Conservation (phyloP, 2,329 filamentous ascomycete genomes). For the Aspergillus japonicus region DNA sequence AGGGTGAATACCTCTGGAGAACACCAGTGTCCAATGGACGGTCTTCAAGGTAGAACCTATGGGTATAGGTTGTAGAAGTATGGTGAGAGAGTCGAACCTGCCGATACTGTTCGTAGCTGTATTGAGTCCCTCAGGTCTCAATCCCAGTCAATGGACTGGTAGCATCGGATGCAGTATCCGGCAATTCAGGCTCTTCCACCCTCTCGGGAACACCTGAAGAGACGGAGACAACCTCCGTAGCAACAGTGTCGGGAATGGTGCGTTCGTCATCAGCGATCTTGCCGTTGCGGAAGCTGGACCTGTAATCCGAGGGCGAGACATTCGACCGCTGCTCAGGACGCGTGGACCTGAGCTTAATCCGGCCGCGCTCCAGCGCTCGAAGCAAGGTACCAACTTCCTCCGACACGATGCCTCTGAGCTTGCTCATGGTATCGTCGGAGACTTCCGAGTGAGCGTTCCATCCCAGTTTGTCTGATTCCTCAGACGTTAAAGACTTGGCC, state of each 20-base stretch:
- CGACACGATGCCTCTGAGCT: constrained; percentile 37
- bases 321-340: constrained; percentile 30
- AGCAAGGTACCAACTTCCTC: constrained; percentile 37
- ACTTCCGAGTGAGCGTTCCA: constrained; percentile 39
- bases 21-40: not conserved
- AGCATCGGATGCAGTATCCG: constrained; percentile 27
- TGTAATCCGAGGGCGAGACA: constrained; percentile 36
- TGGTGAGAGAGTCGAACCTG: no score
- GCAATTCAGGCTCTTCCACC: constrained; percentile 20
- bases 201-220: constrained; percentile 16
- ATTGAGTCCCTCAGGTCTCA: not conserved
- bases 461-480: constrained; percentile 34
- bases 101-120: no score
- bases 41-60: not conserved
- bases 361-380: constrained; percentile 37
- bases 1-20: constrained; percentile 6
- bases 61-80: not conserved
- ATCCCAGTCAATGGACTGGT: constrained; percentile 21
- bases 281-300: constrained; percentile 22
- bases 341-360: constrained; percentile 35
- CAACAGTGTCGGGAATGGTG: constrained; percentile 25
- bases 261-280: constrained; percentile 22
- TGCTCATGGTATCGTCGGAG: constrained; percentile 40
- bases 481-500: constrained; percentile 32
- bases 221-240: constrained; percentile 26